Evolutionary conservation across 805 yeast species (phyloP), one percentile per base, ranked within the genome.

Genomic region (Myxozyma lipomycoides): DNA sequence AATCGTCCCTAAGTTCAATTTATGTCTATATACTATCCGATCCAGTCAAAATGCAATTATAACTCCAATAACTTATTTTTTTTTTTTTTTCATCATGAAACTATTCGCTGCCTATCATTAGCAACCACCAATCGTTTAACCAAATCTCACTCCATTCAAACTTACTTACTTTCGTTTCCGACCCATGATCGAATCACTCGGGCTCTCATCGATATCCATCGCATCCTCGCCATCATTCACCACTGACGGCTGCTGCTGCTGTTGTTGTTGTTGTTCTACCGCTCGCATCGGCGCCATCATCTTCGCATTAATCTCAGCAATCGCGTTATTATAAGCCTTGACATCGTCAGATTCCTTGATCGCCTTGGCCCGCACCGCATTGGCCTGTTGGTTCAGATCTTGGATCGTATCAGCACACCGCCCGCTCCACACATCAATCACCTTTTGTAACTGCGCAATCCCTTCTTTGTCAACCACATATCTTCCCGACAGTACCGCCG

Each of bases 191-290:
- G 58, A 41, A 42, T 55, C 59, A 34, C 49, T 43, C 38, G 59
- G 51, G 40, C 56, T 44, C 4, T 61, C 67, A 32, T 63, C 67
- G 9, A 63, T 52, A 24, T 63, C 66, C 60, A 63, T 58, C 7
- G 46, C 52, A 18, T 39, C n/a, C n/a, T n/a, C n/a, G n/a, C n/a
- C n/a, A n/a, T n/a, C n/a, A n/a, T n/a, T n/a, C 60, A 4, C 52
- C 56, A 25, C 43, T 49, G n/a, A 49, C 59, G 12, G 36, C 49
- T 32, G 5, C 32, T n/a, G 17, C 28, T 4, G 28, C 37, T 12
- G 38, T 41, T n/a, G n/a, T n/a, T n/a, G n/a, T n/a, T n/a, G n/a
- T n/a, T n/a, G n/a, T n/a, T n/a, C n/a, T n/a, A n/a, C n/a, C n/a
- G n/a, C n/a, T n/a, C n/a, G n/a, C n/a, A n/a, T n/a, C 9, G 47